phyloP scores from a whole-genome alignment of 2,329 filamentous ascomycete species.

The Thielaviopsis ethacetica region DNA sequence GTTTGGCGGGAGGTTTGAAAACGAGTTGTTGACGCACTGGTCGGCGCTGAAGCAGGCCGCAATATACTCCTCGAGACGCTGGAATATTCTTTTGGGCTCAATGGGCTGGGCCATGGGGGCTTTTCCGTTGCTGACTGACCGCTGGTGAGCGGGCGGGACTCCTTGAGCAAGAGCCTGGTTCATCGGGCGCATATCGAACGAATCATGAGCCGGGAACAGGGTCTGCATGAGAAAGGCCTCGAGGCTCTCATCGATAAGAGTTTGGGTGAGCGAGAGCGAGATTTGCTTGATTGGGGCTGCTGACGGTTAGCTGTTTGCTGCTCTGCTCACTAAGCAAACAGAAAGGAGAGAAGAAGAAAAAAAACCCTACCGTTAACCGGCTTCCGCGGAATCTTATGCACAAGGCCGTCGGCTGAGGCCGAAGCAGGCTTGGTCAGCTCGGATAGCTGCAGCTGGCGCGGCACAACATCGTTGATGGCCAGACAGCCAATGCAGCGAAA shows the following conservation, averaged over 20 bases:
- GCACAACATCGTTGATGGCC: conserved; percentile 62
- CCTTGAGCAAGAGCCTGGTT: background rate
- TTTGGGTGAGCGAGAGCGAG: background rate
- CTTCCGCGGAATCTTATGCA: conserved; percentile 4
- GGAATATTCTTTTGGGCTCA: conserved; percentile 40
- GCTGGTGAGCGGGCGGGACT: background rate
- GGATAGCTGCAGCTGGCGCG: conserved; percentile 6
- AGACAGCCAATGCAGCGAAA: conserved; percentile 75
- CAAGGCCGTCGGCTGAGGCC: background rate
- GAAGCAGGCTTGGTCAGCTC: background rate
- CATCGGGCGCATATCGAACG: background rate
- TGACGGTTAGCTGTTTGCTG: background rate
- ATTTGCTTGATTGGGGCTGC: background rate
- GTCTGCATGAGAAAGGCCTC: background rate
- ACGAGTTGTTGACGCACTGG: conserved; percentile 62
- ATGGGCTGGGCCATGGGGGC: background rate
- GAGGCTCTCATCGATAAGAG: background rate
- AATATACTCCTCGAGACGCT: conserved; percentile 63
- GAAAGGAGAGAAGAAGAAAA: background rate
- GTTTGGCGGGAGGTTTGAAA: conserved; percentile 21
- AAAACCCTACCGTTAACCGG: background rate
- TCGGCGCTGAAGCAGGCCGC: conserved; percentile 50
- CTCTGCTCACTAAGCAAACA: background rate
- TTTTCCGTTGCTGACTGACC: background rate
- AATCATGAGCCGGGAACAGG: background rate